Evolutionary conservation across 805 yeast genomes (phyloP).

Genomic region (Scheffersomyces amazonensis): DNA sequence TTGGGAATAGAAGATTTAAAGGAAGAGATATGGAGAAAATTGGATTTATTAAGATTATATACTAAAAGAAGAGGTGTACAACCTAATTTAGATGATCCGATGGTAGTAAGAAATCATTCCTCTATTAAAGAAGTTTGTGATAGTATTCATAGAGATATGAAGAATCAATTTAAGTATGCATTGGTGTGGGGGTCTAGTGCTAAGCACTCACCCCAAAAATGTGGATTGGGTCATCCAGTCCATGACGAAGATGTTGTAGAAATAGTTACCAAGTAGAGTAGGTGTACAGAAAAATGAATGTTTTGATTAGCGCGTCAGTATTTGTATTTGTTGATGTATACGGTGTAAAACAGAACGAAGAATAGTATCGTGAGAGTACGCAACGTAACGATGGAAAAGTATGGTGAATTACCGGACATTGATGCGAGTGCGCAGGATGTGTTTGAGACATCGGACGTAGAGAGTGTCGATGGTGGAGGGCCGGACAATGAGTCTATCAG

Average conservation of each 20-base stretch:
- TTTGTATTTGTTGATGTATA: too few relatives aligned
- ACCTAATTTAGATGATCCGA: conserved; percentile 85
- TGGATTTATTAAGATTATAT: conserved; percentile 74
- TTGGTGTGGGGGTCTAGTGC: conserved; percentile 96
- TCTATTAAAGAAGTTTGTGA: conserved; percentile 87
- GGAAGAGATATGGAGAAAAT: conserved; percentile 90
- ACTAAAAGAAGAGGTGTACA: conserved; percentile 82
- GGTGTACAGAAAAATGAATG: too few relatives aligned
- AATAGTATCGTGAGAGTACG: background rate
- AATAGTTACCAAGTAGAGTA: conserved; percentile 82
- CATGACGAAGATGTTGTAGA: conserved; percentile 95
- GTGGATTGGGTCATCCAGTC: conserved; percentile 81
- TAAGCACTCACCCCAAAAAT: conserved; percentile 94
- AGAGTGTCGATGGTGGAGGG: conserved; percentile 19
- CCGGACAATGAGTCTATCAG: too few relatives aligned
- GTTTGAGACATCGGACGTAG: conserved; percentile 47
- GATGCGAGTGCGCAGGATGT: conserved; percentile 30
- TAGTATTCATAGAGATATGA: conserved; percentile 88
- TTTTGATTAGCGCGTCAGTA: too few relatives aligned
- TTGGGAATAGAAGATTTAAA: conserved; percentile 84
- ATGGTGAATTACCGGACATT: conserved; percentile 13
- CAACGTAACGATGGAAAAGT: conserved; percentile 4
- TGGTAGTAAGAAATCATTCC: conserved; percentile 81
- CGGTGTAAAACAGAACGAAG: background rate
- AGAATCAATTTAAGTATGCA: conserved; percentile 89